Base-by-base conservation (phyloP, 768 basidiomycete species). In the Agaricus blazei region DNA sequence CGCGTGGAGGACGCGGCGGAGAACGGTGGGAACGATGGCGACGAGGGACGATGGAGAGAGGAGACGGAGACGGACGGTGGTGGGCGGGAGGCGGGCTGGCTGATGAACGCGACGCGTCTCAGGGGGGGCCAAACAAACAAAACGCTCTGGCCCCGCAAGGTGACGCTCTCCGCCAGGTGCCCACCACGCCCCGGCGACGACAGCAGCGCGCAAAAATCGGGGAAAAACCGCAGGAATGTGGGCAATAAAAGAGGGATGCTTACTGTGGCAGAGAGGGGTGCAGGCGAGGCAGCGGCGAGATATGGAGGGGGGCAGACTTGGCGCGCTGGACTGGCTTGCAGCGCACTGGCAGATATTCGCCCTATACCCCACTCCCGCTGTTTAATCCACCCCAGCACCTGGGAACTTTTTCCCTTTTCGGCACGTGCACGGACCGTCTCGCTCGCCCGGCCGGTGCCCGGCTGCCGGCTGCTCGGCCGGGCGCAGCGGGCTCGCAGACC, bases 71-170 rank as follows among this genome's bases (percentile, higher is more conserved):
- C 41, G 19, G 3, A 34, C 23, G 31, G 34, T 19, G 52, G 44
- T 36, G 52, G 41, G 42, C 50, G 48, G 29, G 28, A 43, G 31
- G 24, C 38, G 42, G 50, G 44, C 31, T 54, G 48, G 53, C 38
- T 44, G 60, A 60, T 63, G 60, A 57, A 63, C 62, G 60, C 60
- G 62, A 63, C 62, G 62, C 62, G 62, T 61, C 58, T 59, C 52
- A 51, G 50, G 60, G 58, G 56, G 38, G 52, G 62, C 56, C 60
- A 63, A 63, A 61, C 60, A 61, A 61, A 63, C 58, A 60, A 61
- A 44, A 47, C 52, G 52, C 34, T 28, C 44, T 19, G 19, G n/a
- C 44, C 36, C 48, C 46, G 57, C 52, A 42, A 45, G 34, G 43
- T 58, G 55, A 52, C 51, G 59, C 59, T 54, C 56, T 60, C 36